Percentiles rank a stretch among this genome's conserved stretches.
These are phyloP conservation scores for Sugiyamaella qingdaonensis DNA, from an alignment of 805 yeast genomes.

Conservation along the genomic window DNA sequence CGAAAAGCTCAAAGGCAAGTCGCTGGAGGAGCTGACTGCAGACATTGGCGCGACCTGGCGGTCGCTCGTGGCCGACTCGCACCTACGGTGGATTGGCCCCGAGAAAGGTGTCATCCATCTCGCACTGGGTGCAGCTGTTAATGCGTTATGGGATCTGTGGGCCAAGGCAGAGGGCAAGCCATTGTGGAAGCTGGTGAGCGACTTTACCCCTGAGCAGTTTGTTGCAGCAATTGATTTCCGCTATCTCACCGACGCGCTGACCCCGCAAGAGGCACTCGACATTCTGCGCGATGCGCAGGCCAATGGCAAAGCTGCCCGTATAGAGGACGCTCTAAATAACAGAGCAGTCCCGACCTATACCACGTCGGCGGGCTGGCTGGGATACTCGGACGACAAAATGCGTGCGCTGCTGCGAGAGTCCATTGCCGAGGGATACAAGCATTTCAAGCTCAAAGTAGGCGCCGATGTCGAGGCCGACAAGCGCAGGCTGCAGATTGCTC, in stretches of 20 bases:
- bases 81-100: slow-evolving; percentile 45
- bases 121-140: slow-evolving; percentile 40
- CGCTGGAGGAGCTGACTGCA: slow-evolving; percentile 31
- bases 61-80: slow-evolving; percentile 38
- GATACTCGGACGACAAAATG: slow-evolving; percentile 41
- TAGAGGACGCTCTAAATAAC: slow-evolving; percentile 33
- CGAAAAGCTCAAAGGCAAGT: slow-evolving; percentile 35
- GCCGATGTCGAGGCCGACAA: slow-evolving; percentile 37
- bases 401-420: slow-evolving; percentile 33
- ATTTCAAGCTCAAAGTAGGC: slow-evolving; percentile 43
- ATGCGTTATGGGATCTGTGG: slow-evolving; percentile 44
- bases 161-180: slow-evolving; percentile 38
- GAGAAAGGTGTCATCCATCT: slow-evolving; percentile 42
- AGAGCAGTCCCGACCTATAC: slow-evolving; percentile 43
- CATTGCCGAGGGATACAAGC: slow-evolving; percentile 37
- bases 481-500: slow-evolving; percentile 35
- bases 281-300: slow-evolving; percentile 30
- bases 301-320: slow-evolving; percentile 32
- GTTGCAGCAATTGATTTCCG: slow-evolving; percentile 41
- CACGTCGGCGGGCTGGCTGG: slow-evolving; percentile 46
- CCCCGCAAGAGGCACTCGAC: slow-evolving; percentile 40
- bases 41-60: slow-evolving; percentile 42
- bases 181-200: slow-evolving; percentile 41
- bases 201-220: slow-evolving; percentile 40
- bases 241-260: slow-evolving; percentile 41